Evolutionary conservation across 2,329 filamentous ascomycete genomes (phyloP).

Genomic region (Exophiala oligosperma): DNA sequence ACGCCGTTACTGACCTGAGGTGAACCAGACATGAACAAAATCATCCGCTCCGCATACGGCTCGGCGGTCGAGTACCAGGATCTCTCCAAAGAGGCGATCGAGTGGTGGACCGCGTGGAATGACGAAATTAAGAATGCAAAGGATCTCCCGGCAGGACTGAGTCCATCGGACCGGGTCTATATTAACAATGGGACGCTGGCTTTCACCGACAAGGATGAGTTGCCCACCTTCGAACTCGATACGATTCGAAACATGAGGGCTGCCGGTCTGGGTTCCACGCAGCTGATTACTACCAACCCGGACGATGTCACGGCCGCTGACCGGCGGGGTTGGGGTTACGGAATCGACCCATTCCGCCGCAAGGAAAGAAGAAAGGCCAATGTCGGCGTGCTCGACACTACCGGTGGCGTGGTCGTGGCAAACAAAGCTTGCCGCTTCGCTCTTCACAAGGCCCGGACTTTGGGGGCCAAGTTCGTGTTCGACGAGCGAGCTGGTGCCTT

Average conservation of each 20-base stretch:
- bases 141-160: constrained; percentile 40
- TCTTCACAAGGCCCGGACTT: constrained; percentile 41
- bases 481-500: constrained; percentile 35
- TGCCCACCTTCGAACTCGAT: constrained; percentile 36
- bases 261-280: constrained; percentile 37
- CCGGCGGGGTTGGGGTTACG: constrained; percentile 32
- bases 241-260: constrained; percentile 39
- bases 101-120: constrained; percentile 50
- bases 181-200: constrained; percentile 38
- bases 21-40: constrained; percentile 27
- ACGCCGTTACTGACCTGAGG: constrained; percentile 1
- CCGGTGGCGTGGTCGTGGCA: constrained; percentile 48
- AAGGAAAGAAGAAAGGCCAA: constrained; percentile 30
- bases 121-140: constrained; percentile 35
- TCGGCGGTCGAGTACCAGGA: constrained; percentile 48
- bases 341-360: constrained; percentile 41
- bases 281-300: constrained; percentile 36
- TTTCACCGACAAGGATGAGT: constrained; percentile 8
- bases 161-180: constrained; percentile 39
- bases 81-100: constrained; percentile 46
- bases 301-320: constrained; percentile 33
- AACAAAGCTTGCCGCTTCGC: constrained; percentile 50
- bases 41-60: constrained; percentile 44
- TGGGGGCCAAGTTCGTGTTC: constrained; percentile 48
- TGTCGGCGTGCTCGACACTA: constrained; percentile 47